Evolutionary conservation across 495 filamentous ascomycete genomes (phyloP).

Genomic region (Podospora conica): DNA sequence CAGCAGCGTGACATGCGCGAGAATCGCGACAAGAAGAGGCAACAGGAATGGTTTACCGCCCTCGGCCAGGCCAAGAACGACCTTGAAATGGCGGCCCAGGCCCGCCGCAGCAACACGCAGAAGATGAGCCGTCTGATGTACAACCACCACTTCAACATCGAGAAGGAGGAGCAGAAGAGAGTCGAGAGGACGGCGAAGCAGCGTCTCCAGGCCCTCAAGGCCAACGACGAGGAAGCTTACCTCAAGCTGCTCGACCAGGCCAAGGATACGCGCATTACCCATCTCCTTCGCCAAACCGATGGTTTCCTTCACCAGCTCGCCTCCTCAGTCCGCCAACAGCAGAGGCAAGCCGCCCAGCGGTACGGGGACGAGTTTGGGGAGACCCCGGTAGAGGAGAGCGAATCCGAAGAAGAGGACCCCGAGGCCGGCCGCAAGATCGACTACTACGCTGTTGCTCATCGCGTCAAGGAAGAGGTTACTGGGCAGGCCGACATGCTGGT

Average conservation of each 20-base stretch:
- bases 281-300: slow-evolving; percentile 91
- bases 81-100: slow-evolving; percentile 32
- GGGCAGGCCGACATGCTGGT: slow-evolving; percentile 78
- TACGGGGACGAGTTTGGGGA: slow-evolving; percentile 62
- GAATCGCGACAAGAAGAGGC: slow-evolving; percentile 91
- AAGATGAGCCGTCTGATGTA: slow-evolving; percentile 86
- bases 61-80: slow-evolving; percentile 56
- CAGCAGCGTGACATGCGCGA: slow-evolving; percentile 94
- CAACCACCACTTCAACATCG: slow-evolving; percentile 85
- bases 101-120: slow-evolving; percentile 55
- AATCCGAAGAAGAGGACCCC: slow-evolving; percentile 60
- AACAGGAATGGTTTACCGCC: slow-evolving; percentile 72
- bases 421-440: slow-evolving; percentile 75
- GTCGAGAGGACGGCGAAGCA: slow-evolving; percentile 96
- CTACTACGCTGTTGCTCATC: slow-evolving; percentile 97
- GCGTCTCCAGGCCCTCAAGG: slow-evolving; percentile 96
- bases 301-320: slow-evolving; percentile 95
- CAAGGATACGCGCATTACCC: slow-evolving; percentile 98
- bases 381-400: slow-evolving; percentile 52
- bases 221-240: slow-evolving; percentile 98
- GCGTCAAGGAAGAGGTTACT: slow-evolving; percentile 83
- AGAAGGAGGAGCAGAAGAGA: slow-evolving; percentile 97
- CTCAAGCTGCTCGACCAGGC: slow-evolving; percentile 94
- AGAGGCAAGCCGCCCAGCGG: slow-evolving; percentile 69
- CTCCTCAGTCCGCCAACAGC: slow-evolving; percentile 83